Conservation (phyloP, 139 green algal genomes). For the Chlamydomonas eustigma region DNA sequence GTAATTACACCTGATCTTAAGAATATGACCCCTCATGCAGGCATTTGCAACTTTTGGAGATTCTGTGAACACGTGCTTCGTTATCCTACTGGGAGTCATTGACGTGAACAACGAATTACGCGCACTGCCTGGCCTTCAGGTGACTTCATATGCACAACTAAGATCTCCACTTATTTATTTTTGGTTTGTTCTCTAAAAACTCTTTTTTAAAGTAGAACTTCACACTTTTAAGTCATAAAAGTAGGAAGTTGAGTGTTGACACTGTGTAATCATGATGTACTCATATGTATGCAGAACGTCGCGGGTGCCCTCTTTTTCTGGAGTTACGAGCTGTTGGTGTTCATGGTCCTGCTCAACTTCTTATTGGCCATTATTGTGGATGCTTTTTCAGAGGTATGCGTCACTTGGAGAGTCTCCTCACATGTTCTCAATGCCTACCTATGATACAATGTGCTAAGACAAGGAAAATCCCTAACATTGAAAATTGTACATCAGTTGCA, state of each 20-base stretch:
- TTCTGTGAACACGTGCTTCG: slow-evolving; percentile 77
- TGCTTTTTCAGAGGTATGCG: slow-evolving; percentile 67
- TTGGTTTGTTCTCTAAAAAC: no score
- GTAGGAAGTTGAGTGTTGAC: no score
- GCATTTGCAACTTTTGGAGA: slow-evolving; percentile 59
- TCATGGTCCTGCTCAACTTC: slow-evolving; percentile 91
- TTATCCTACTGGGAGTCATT: slow-evolving; percentile 80
- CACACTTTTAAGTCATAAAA: no score
- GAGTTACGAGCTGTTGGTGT: slow-evolving; percentile 79
- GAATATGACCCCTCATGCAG: background rate
- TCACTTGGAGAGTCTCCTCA: background rate
- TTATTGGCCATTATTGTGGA: slow-evolving; percentile 85
- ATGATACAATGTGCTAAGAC: no score
- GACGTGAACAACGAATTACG: slow-evolving; percentile 60
- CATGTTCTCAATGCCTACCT: background rate
- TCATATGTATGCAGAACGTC: slow-evolving; percentile 6
- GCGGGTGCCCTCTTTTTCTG: slow-evolving; percentile 78
- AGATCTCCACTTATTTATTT: no score
- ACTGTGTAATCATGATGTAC: no score
- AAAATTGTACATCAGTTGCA: no score
- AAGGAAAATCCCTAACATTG: no score
- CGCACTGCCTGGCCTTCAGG: slow-evolving; percentile 62
- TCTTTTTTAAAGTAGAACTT: no score
- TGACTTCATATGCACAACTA: no score
- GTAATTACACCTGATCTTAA: background rate